Base-by-base conservation (phyloP, 768 basidiomycete genomes). In the Boletus patriciae region DNA sequence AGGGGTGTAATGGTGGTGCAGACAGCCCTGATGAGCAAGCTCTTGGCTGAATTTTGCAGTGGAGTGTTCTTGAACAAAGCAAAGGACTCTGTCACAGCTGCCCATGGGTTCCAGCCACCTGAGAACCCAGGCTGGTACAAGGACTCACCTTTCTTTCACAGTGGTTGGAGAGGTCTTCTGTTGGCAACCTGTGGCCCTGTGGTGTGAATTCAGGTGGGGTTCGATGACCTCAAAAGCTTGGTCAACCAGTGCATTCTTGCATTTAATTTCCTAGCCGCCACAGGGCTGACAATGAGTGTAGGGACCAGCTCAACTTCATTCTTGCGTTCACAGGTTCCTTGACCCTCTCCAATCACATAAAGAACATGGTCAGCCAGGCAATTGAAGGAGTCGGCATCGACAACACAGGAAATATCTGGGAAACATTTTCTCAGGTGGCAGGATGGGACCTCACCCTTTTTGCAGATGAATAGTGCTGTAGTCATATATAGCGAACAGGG, bases 1-100 rank as follows among this genome's bases (percentile, higher is more conserved):
- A 46, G 29, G 1, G 40, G 52, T 0, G 1, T 6, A 1, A 38
- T 19, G 0, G 13, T 2, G 0, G 8, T 4, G 2, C 0, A 11
- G 2, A 10, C 11, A 0, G 19, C n/a, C 7, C 21, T 11, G 2
- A 7, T 12, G 1, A 18, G 21, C 6, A 6, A 18, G 11, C 6
- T 45, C 0, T 1, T 52, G 4, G 1, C 8, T 0, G 23, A 10
- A 8, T 45, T 36, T 13, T 36, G 21, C 21, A 18, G 33, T 0
- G 5, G 18, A 3, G 5, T 1, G 3, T 25, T 44, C 10, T 3
- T 52, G 4, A 3, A 4, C 2, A 0, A 1, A 12, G 31, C 37
- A 18, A 11, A 19, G 21, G 7, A 15, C 1, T 23, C 44, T 1
- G 15, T 19, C 4, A 4, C 7, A 2, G 29, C 50, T 8, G 43